Evolutionary conservation across 371 early-diverging fungal genomes (phyloP).

Genomic region (Polyrhizophydium stewartii): DNA sequence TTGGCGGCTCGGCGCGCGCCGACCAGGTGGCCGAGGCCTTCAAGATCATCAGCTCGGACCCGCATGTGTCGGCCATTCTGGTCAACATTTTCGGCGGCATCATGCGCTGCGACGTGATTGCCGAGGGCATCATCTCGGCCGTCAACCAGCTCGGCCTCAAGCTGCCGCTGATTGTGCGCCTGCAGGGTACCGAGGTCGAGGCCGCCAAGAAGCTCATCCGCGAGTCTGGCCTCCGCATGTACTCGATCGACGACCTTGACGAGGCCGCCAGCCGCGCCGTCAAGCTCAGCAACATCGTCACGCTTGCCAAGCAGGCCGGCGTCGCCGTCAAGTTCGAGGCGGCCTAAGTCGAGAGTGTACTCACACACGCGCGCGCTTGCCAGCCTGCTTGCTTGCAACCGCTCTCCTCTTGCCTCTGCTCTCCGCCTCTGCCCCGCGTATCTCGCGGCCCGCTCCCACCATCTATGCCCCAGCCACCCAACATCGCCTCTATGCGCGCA

Average conservation of each 20-base stretch:
- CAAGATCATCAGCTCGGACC: conserved; percentile 96
- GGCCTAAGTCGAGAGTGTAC: too few relatives aligned
- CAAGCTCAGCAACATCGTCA: conserved; percentile 81
- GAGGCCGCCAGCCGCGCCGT: conserved; percentile 93
- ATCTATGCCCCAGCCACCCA: too few relatives aligned
- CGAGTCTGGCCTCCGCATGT: conserved; percentile 88
- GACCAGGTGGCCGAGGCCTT: conserved; percentile 97
- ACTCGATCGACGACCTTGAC: conserved; percentile 91
- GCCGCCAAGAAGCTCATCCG: conserved; percentile 84
- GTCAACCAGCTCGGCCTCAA: conserved; percentile 83
- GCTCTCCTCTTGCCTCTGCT: too few relatives aligned
- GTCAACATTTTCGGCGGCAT: conserved; percentile 99
- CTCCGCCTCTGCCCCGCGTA: too few relatives aligned
- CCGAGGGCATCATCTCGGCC: conserved; percentile 96
- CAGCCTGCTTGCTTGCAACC: too few relatives aligned
- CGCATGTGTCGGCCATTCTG: conserved; percentile 89
- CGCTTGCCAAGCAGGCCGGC: conserved; percentile 35
- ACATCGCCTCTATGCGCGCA: too few relatives aligned
- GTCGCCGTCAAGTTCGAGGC: conserved; percentile 39
- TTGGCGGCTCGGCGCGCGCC: conserved; percentile 95
- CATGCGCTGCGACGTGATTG: conserved; percentile 98
- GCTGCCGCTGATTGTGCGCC: conserved; percentile 94
- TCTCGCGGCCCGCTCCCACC: too few relatives aligned
- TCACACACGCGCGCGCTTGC: too few relatives aligned
- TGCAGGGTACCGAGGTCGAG: conserved; percentile 86